Conservation (phyloP, 2,329 filamentous ascomycete genomes). For the Pleomassaria siparia region DNA sequence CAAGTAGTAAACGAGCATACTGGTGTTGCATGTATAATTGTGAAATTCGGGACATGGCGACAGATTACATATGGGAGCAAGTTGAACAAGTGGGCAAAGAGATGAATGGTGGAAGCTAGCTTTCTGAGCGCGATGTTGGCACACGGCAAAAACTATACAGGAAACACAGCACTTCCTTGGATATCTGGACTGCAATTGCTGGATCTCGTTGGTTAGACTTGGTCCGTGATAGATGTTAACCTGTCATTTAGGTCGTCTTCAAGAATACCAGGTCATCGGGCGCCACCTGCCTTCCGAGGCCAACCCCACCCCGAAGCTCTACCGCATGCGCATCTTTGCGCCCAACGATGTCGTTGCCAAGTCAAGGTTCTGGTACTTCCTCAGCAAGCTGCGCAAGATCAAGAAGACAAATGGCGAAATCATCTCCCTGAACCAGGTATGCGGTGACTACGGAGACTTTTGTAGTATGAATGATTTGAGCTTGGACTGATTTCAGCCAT, state of each 20-base stretch:
- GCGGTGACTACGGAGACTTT: no score
- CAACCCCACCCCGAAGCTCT: conserved; percentile 96
- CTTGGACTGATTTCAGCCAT: conserved; percentile 7
- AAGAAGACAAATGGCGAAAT: conserved; percentile 99
- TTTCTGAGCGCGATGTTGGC: background rate
- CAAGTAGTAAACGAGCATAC: background rate
- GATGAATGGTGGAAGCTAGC: background rate
- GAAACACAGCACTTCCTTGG: background rate
- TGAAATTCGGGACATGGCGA: background rate
- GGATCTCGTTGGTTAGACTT: conserved; percentile 9
- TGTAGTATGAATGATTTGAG: background rate
- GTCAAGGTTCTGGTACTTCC: conserved; percentile 99
- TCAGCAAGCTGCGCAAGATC: conserved; percentile 98
- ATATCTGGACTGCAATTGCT: conserved; percentile 31
- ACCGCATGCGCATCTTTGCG: conserved; percentile 99
- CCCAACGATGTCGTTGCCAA: conserved; percentile 98
- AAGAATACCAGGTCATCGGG: conserved; percentile 99
- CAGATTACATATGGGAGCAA: background rate
- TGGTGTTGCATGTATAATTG: background rate
- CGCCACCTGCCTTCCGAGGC: conserved; percentile 97
- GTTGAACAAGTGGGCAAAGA: background rate
- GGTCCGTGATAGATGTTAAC: conserved; percentile 27
- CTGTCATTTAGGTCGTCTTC: conserved; percentile 81
- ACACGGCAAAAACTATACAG: background rate
- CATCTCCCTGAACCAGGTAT: conserved; percentile 92